Base-by-base conservation (phyloP, 495 filamentous ascomycete genomes). In the Aspergillus ellipticus region DNA sequence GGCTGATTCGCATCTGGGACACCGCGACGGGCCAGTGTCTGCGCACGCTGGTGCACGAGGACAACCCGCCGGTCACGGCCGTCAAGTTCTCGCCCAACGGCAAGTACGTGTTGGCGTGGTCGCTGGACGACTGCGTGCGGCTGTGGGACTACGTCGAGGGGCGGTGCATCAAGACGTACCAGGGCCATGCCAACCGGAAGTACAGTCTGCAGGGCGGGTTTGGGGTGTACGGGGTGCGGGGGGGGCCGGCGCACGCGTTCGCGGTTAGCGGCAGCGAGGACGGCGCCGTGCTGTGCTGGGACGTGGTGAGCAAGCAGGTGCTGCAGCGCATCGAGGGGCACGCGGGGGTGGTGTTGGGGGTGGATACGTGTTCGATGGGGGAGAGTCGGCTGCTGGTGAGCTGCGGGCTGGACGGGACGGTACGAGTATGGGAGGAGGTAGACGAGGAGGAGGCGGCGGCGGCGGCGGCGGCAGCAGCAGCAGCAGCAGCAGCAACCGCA, bases 71-170 rank as follows among this genome's bases (percentile, higher is more conserved):
- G 9, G 90, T 96, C 0, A 89, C 89, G n/a, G 85, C 83, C 35
- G 94, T 96, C 28, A 85, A 86, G 60, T 98, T 97, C 73, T 87
- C 87, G 37, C 94, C 95, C 3, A 98, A 98, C 64, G 92, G 94
- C 20, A 89, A 88, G 47, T 96, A 88, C 70, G 85, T 97, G 20
- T 79, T 97, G 4, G 94, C 94, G 13, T 96, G 89, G 74, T 94
- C 88, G 55, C 80, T 97, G 69, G 94, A 98, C 71, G 87, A 82
- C 47, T 92, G 88, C 60, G 80, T 98, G 9, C 85, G 94, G 13
- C 76, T 98, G 50, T 98, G 94, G 94, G 87, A 96, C 70, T 98
- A 97, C 61, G 87, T 94, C 3, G 84, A 89, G 22, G 91, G 92
- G 3, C 78, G 84, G 41, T 90, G 90, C 61, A 85, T 96, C 56